Percentiles rank a stretch among this genome's conserved stretches.
These are phyloP conservation scores for Rhodotorula sphaerocarpa DNA, from an alignment of 768 basidiomycete species.

Conservation along the genomic window DNA sequence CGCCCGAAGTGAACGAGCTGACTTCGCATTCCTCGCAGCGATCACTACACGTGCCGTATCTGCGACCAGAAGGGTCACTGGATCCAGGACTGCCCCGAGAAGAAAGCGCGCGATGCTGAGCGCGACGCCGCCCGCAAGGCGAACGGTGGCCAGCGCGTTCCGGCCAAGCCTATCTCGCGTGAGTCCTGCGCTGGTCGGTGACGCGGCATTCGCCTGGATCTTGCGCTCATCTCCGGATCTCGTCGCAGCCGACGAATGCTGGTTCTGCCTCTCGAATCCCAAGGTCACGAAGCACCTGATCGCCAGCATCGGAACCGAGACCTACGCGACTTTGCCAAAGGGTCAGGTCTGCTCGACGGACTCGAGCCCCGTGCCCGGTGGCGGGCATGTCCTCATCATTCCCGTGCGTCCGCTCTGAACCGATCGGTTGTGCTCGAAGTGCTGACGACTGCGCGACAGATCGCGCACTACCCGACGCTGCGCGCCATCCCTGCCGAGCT, in stretches of 20 bases:
- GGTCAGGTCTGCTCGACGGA: constrained; percentile 55
- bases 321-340: constrained; percentile 91
- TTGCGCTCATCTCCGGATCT: not conserved
- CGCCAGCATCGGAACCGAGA: constrained; percentile 83
- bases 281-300: constrained; percentile 92
- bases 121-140: constrained; percentile 48
- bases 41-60: constrained; percentile 70
- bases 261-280: constrained; percentile 97
- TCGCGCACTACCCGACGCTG: constrained; percentile 85
- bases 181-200: constrained; percentile 40
- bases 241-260: constrained; percentile 74
- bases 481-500: constrained; percentile 72
- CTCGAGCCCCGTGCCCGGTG: constrained; percentile 64
- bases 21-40: constrained; percentile 1
- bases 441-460: constrained; percentile 37
- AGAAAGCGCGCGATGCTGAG: constrained; percentile 26
- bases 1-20: too few relatives aligned
- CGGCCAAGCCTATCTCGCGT: constrained; percentile 73
- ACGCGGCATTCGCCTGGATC: not conserved
- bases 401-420: constrained; percentile 50
- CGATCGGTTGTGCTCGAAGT: too few relatives aligned
- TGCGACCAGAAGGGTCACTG: constrained; percentile 65
- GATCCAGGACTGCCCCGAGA: constrained; percentile 68
- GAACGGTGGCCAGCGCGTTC: constrained; percentile 40
- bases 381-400: constrained; percentile 88